These are phyloP conservation scores for Margaritispora aquatica DNA, from an alignment of 495 filamentous ascomycete species.

Conservation along the genomic window DNA sequence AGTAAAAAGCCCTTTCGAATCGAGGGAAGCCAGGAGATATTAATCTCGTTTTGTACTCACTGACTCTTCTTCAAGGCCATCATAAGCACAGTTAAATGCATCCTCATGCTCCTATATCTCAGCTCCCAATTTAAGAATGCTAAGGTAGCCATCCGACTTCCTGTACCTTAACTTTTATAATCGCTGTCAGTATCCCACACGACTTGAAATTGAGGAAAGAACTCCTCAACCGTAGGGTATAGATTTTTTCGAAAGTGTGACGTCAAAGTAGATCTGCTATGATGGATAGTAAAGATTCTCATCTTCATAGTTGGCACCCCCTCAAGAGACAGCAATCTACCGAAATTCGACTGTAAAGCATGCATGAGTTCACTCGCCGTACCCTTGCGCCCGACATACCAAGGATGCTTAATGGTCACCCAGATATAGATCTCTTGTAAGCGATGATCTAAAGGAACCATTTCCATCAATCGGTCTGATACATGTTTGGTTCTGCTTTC, in stretches of 20 bases:
- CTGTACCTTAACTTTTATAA: neutral
- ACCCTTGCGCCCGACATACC: neutral
- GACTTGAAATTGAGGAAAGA: neutral
- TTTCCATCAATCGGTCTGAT: neutral
- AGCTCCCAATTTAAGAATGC: no score
- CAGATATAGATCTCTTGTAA: neutral
- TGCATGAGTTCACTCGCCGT: neutral
- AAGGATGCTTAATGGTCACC: neutral
- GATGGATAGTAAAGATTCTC: neutral
- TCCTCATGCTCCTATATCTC: no score
- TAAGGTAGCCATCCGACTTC: no score
- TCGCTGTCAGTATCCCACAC: neutral
- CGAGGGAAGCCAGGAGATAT: no score
- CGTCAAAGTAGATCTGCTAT: neutral
- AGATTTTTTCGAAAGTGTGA: neutral
- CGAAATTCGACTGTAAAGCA: neutral
- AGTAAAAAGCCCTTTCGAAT: neutral
- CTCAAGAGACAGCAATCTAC: neutral
- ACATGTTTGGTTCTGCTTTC: neutral
- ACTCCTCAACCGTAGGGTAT: neutral
- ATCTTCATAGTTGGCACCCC: neutral
- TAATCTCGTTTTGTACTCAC: no score
- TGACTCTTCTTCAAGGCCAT: no score
- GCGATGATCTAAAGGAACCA: neutral
- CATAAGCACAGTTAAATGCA: no score